Evolutionary conservation across 163 green algal species (phyloP).

Genomic region (Scenedesmus sp.): DNA sequence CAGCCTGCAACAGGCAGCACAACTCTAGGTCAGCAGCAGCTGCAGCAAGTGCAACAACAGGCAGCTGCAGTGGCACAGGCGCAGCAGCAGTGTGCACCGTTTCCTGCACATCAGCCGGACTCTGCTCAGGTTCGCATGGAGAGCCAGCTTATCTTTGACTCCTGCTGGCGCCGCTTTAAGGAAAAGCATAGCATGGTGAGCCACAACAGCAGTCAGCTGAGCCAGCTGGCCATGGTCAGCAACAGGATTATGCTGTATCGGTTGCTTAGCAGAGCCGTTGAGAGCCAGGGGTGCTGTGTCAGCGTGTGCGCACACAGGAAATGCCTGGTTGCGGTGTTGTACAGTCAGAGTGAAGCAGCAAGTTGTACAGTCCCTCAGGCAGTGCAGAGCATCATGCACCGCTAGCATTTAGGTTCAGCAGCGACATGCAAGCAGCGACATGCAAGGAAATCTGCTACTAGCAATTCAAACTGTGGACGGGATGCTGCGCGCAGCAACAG

Average conservation of each 20-base stretch:
- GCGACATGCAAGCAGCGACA: no score
- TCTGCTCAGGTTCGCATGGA: conserved; percentile 47
- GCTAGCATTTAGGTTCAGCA: no score
- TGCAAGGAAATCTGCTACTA: no score
- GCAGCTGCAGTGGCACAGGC: not conserved
- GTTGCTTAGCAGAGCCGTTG: not conserved
- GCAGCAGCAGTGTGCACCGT: not conserved
- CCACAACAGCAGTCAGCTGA: not conserved
- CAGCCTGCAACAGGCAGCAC: not conserved
- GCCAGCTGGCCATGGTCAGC: not conserved
- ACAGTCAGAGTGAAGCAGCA: no score
- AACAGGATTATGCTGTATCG: not conserved
- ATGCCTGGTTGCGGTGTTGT: no score
- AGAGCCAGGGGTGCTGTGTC: no score
- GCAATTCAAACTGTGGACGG: no score
- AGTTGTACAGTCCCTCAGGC: no score
- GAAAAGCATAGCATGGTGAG: conserved; percentile 35
- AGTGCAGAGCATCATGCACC: no score
- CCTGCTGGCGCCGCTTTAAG: conserved; percentile 45
- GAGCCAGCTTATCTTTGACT: conserved; percentile 43
- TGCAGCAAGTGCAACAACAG: not conserved
- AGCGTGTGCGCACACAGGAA: no score
- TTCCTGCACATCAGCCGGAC: not conserved
- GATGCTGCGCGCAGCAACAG: not conserved
- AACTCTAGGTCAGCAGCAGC: not conserved